Evolutionary conservation across 129 eudicot genomes (phyloP), one percentile per base, ranked within the genome.

Genomic region (Chrysanthemum makinoi): DNA sequence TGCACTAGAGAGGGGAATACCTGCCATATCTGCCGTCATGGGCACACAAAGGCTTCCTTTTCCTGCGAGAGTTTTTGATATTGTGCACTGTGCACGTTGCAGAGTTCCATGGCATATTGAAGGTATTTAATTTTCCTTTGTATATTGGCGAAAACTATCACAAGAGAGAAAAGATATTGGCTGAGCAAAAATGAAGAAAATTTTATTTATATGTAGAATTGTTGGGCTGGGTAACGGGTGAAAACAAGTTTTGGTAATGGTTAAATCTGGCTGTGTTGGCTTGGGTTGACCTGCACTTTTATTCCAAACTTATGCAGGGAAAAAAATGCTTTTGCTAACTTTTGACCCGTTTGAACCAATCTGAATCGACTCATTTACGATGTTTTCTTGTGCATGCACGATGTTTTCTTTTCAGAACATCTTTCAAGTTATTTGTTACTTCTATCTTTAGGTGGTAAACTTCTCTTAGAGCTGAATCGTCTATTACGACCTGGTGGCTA

Each of bases 51-150:
- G 97, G 65, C 97, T 91, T 65, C 96, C 96, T 17, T 91, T 74
- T 80, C 92, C 97, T 22, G 85, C 91, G 48, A 86, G 87, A 70
- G 95, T 82, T 35, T 88, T 88, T 76, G 97, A 91, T 82, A 70
- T 88, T 60, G 96, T 88, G 13, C 97, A 91, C 75, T 91, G 97
- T 82, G 97, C 97, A 50, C 86, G 97, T 20, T 91, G 97, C 70
- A 79, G 97, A 76, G 97, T 91, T 39, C 97, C 97, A 12, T 91
- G 97, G 97, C 95, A 88, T 75, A 86, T 88, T 73, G 97, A 91
- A 84, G 97, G 97, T 91, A 75, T 44, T 58, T 14, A 15, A 4
- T 70, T 52, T 13, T 18, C 28, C 0, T 11, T 59, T 14, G 59
- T 71, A 14, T 17, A 56, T 54, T 18, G 26, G 46, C 48, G 26